Conservation (phyloP, 768 basidiomycete genomes). For the Sarcodon sp. region DNA sequence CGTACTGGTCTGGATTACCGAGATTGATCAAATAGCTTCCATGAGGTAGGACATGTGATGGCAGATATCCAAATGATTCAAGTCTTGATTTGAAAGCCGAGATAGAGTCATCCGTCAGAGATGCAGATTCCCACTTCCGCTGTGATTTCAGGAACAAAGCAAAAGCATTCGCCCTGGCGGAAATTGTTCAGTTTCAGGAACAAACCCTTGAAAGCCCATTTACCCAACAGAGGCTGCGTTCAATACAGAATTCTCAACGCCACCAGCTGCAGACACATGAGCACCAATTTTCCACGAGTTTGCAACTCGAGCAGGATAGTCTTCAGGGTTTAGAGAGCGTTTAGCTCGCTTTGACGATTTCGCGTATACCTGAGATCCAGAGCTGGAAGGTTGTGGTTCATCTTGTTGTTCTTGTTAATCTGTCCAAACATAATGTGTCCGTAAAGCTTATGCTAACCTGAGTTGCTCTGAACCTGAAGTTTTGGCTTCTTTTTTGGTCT, state of each 20-base stretch:
- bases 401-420: too few species aligned
- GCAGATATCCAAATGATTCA: conserved; percentile 45
- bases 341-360: too few species aligned
- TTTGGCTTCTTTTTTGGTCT: too few species aligned
- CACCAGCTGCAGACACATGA: conserved; percentile 74
- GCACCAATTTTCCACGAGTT: conserved; percentile 66
- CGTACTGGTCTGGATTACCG: conserved; percentile 66
- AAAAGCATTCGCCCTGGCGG: conserved; percentile 61
- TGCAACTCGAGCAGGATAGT: conserved; percentile 8
- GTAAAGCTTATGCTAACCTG: too few species aligned
- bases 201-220: conserved; percentile 6
- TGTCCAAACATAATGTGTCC: too few species aligned
- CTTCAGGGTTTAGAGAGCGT: too few species aligned
- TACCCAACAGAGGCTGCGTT: conserved; percentile 67
- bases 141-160: conserved; percentile 81
- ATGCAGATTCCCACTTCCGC: conserved; percentile 62
- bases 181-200: neutral
- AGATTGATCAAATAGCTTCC: conserved; percentile 82
- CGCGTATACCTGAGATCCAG: too few species aligned
- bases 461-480: too few species aligned
- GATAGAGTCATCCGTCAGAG: conserved; percentile 40
- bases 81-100: conserved; percentile 47
- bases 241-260: conserved; percentile 58
- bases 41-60: conserved; percentile 62
- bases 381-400: too few species aligned